Evolutionary conservation across 176 grass and related monocot genomes (phyloP), one percentile per base, ranked within the genome.

Genomic region (Juncus effusus): DNA sequence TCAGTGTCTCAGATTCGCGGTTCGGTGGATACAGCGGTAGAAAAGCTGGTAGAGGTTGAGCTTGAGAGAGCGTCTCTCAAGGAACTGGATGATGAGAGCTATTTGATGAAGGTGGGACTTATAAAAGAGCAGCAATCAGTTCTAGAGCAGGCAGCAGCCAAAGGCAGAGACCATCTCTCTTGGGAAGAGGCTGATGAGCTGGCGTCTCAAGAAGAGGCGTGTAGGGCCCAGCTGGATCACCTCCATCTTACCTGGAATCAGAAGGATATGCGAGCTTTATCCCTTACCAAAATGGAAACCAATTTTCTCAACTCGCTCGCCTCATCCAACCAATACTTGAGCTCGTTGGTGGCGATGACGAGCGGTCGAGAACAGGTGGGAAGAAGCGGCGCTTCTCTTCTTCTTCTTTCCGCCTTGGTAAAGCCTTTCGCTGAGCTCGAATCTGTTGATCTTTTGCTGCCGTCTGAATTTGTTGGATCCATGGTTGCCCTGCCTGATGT

Each of bases 141-240:
- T 76, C 92, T 96, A 78, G 84, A 85, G 83, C 79, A 91, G 80
- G 92, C 87, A 81, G 92, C 87, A 57, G 51, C 61, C 10, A 86
- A 62, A 69, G 87, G 92, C 41, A 90, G 87, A 67, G 92, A 96
- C 73, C 82, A 96, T 79, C 74, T 96, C 56, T 96, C 92, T 73
- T 96, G 92, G 92, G 92, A 96, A 91, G 93, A 96, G 85, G 93
- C 93, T 66, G 93, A 96, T 68, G 93, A 96, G 75, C 74, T 96
- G 65, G 87, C 93, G 76, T 96, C 93, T 0, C 87, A 91, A 67
- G 93, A 91, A 84, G 93, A 96, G 80, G 77, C 89, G 58, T 96
- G 87, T 75, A 91, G 85, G 60, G 58, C 85, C 78, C 77, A 96
- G 71, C 78, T 96, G 74, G 85, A 96, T 36, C 87, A 89, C 70